phyloP scores from a whole-genome alignment of 2,329 filamentous ascomycete genomes.

The Talaromyces sp. region DNA sequence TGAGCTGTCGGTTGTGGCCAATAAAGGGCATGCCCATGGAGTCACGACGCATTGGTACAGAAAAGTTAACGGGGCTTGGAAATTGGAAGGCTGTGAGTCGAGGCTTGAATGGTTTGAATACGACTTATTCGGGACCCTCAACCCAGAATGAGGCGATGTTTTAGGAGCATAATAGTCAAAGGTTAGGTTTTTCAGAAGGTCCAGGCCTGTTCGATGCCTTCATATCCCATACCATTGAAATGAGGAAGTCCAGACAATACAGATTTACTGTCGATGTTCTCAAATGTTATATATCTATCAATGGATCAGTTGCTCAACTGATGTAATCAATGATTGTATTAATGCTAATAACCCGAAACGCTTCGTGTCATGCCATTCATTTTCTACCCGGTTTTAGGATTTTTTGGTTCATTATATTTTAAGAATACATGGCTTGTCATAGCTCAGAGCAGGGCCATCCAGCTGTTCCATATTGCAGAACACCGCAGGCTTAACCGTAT shows the following conservation, averaged over 20 bases:
- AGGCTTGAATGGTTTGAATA: constrained; percentile 23
- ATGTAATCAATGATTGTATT: not conserved
- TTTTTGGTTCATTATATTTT: not conserved
- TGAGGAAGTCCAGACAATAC: no score
- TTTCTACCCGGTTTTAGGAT: not conserved
- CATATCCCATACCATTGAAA: no score
- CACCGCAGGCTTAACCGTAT: not conserved
- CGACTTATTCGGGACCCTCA: constrained; percentile 13
- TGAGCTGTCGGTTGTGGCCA: constrained; percentile 39
- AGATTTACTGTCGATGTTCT: no score
- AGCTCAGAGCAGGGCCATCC: not conserved
- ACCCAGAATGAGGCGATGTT: not conserved
- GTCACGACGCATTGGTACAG: constrained; percentile 23
- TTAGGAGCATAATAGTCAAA: no score
- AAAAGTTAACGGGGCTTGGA: constrained; percentile 25
- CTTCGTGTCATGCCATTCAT: not conserved
- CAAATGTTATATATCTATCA: no score
- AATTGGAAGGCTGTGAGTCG: constrained; percentile 23
- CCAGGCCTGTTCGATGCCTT: no score
- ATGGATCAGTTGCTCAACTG: not conserved
- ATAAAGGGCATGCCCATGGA: constrained; percentile 54
- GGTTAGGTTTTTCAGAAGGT: no score
- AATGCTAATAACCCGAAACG: not conserved
- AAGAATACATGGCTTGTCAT: constrained; percentile 8
- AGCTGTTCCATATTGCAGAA: not conserved